These are phyloP conservation scores for Phytopythium oedochilum DNA, from an alignment of 352 stramenopile genomes.

Conservation along the genomic window DNA sequence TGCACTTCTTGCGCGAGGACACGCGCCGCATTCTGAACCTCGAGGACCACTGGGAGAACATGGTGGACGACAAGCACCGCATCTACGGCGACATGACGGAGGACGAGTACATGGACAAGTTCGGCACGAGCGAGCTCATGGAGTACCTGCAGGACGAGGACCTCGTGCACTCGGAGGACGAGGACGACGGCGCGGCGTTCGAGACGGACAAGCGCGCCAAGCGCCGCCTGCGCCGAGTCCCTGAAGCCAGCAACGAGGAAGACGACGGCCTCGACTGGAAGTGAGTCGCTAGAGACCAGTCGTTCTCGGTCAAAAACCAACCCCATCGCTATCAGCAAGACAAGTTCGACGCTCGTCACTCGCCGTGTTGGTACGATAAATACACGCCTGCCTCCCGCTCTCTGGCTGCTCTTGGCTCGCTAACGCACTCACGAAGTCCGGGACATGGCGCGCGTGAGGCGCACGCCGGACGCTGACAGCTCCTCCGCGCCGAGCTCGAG, in stretches of 20 bases:
- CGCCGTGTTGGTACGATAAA: constrained; percentile 3
- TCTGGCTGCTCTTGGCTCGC: neutral
- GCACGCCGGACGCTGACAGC: constrained; percentile 3
- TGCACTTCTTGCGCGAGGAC: constrained; percentile 83
- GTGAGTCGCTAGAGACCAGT: no score
- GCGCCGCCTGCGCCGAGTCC: neutral
- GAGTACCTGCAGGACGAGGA: constrained; percentile 73
- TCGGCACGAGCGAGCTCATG: constrained; percentile 83
- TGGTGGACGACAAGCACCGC: constrained; percentile 78
- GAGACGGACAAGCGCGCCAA: constrained; percentile 5
- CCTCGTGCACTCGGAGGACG: constrained; percentile 19
- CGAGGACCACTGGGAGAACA: constrained; percentile 82
- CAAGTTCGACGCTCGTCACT: neutral
- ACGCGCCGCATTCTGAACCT: constrained; percentile 70
- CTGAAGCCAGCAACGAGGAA: neutral
- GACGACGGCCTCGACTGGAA: constrained; percentile 6
- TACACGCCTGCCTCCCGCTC: neutral
- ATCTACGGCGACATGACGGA: constrained; percentile 78
- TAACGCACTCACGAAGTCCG: neutral
- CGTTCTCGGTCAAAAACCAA: no score
- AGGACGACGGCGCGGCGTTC: constrained; percentile 6
- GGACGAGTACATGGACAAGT: constrained; percentile 87
- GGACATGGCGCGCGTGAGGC: constrained; percentile 5
- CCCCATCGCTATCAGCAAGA: neutral
- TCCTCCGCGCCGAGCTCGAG: constrained; percentile 8